Base-by-base conservation (phyloP, 345 rosid species). In the Arabidopsis arenosa region DNA sequence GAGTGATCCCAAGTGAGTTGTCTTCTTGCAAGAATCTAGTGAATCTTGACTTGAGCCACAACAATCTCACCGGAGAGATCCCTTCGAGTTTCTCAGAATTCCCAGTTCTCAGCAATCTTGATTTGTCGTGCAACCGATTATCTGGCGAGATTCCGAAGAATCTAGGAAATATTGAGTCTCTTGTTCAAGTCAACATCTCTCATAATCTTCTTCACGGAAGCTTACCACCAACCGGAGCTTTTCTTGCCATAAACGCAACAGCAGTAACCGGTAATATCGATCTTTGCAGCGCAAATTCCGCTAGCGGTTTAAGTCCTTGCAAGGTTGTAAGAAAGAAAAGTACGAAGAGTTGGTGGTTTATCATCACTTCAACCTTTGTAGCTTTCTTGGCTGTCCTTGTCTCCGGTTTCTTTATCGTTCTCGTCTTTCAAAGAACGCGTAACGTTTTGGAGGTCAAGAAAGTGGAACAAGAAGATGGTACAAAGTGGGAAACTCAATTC, bases 21-120 rank as follows among this genome's bases (percentile, higher is more conserved):
- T 85, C 92, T 77, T 85, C 85, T 7, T 87, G 90, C 86, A 85
- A 70, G 84, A 87, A 86, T 76, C 87, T 94, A 18, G 96, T 90
- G 41, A 84, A 77, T 56, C 82, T 94, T 64, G 92, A 92, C 85
- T 82, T 94, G n/a, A 93, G 97, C 75, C 71, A 82, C 65, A 94
- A 94, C 72, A 82, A 79, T 62, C 84, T 94, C 23, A 79, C 49
- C 0, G 96, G 96, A 15, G 76, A 56, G 63, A 87, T 94, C 56
- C 96, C 98, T 39, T 43, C 58, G 0, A 80, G 80, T 53, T 73
- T 86, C 63, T 81, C 90, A 10, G 80, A 80, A 66, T 85, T 89
- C 81, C 73, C 80, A 3, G 87, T 86, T 76, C 95, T 94, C 1
- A 83, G 97, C 6, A 84, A 77, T 80, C 96, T 94, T 60, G 96